Conservation (phyloP, 2,329 filamentous ascomycete species). For the Coniella vitis region DNA sequence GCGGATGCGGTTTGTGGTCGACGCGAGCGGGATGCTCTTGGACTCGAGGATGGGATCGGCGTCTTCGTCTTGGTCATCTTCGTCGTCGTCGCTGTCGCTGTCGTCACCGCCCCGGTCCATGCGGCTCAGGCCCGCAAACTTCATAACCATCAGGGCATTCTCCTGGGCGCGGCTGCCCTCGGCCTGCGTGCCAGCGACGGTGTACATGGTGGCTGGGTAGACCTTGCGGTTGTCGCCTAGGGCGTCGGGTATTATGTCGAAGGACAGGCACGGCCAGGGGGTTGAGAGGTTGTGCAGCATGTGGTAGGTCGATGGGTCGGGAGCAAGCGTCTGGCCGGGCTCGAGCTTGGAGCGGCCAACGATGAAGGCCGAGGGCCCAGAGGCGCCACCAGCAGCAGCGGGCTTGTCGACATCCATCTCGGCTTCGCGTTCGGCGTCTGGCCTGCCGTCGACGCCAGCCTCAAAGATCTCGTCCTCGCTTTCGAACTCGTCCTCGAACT, state of each 20-base stretch:
- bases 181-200: slow-evolving; percentile 90
- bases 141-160: slow-evolving; percentile 93
- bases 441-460: slow-evolving; percentile 86
- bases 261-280: slow-evolving; percentile 94
- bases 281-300: slow-evolving; percentile 94
- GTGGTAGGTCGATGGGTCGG: slow-evolving; percentile 91
- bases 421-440: slow-evolving; percentile 81
- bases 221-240: slow-evolving; percentile 83
- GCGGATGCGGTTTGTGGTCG: slow-evolving; percentile 91
- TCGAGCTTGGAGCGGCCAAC: slow-evolving; percentile 88
- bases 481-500: slow-evolving; percentile 89
- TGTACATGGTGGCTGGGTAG: slow-evolving; percentile 95
- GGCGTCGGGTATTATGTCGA: slow-evolving; percentile 81
- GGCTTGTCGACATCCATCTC: slow-evolving; percentile 78
- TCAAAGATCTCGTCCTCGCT: slow-evolving; percentile 86
- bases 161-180: slow-evolving; percentile 68
- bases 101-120: slow-evolving; percentile 70
- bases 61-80: slow-evolving; percentile 68
- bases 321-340: slow-evolving; percentile 82
- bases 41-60: slow-evolving; percentile 90
- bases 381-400: slow-evolving; percentile 4
- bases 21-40: slow-evolving; percentile 76
- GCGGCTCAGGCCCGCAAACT: slow-evolving; percentile 83
- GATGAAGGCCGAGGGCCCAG: slow-evolving; percentile 80
- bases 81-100: slow-evolving; percentile 60